Conservation (phyloP, 2,329 filamentous ascomycete species). For the Cercospora sojina region DNA sequence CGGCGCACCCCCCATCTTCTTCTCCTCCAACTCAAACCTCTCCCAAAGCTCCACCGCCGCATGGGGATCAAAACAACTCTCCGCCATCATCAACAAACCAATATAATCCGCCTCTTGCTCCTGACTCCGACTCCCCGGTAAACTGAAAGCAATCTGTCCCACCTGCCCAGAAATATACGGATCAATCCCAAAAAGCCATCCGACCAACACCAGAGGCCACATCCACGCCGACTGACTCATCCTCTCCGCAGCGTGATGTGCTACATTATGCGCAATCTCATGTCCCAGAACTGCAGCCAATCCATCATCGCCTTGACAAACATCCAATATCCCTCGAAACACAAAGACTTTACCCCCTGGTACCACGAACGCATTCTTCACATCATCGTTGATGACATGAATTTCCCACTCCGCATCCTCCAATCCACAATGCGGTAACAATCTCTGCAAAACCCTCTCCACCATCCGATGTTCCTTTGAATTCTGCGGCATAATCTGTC, state of each 20-base stretch:
- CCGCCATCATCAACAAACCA: conserved; percentile 77
- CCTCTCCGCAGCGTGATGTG: conserved; percentile 66
- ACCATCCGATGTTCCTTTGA: conserved; percentile 60
- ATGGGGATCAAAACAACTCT: conserved; percentile 71
- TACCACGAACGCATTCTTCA: conserved; percentile 72
- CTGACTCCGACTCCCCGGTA: conserved; percentile 68
- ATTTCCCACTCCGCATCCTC: conserved; percentile 65
- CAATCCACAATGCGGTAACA: conserved; percentile 67
- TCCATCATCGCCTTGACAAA: conserved; percentile 65
- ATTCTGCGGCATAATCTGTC: conserved; percentile 57
- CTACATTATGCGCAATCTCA: conserved; percentile 75
- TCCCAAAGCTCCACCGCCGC: conserved; percentile 63
- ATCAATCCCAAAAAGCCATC: conserved; percentile 47
- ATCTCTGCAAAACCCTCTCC: conserved; percentile 61
- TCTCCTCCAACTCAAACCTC: conserved; percentile 61
- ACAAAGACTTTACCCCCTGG: conserved; percentile 79
- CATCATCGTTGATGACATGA: conserved; percentile 67
- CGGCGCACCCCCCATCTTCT: conserved; percentile 45
- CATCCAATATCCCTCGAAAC: conserved; percentile 68
- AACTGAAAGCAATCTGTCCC: conserved; percentile 63
- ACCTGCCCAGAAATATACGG: conserved; percentile 42
- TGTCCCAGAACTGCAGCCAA: conserved; percentile 75
- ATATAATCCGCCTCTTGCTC: conserved; percentile 78
- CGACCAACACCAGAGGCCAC: conserved; percentile 40
- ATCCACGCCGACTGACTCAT: conserved; percentile 50